Evolutionary conservation across 306 rosid species (phyloP), one percentile per base, ranked within the genome.

Genomic region (Mimosa bimucronata): DNA sequence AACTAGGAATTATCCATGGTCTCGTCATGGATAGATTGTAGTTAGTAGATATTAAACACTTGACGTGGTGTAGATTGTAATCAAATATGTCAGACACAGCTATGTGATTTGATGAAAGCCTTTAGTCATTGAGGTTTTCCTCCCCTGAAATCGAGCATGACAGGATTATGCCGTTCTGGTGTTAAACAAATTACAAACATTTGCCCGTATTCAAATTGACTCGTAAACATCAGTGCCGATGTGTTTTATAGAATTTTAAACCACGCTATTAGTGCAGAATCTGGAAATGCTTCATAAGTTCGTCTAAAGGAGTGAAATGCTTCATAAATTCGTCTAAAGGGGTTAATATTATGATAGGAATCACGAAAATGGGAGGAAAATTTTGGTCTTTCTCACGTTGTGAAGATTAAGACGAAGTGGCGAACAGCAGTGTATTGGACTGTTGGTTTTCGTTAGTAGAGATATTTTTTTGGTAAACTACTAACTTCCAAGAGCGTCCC

Each of bases 21-120:
- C 40, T 45, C 30, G 72, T 44, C 57, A 67, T 68, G 42, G 52
- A 74, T 65, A 30, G 29, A 21, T 64, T 50, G 69, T 72, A 15
- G 71, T 23, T 65, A 60, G 45, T 31, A 34, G 71, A 44, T n/a
- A 23, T 55, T 37, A 40, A 16, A 64, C 42, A 0, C n/a, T 14
- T 28, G 0, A 61, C 67, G 7, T 61, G 19, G 3, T 6, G 67
- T 28, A 28, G 67, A 28, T 28, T 28, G 4, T 61, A 28, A 34
- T 26, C 29, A 28, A 28, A 29, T 8, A 5, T 61, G 38, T 61
- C 67, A 61, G 67, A 61, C 38, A 60, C 38, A 28, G 38, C 9
- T 28, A 2, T 11, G 8, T 26, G 38, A 61, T 28, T 28, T 61
- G 66, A 26, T 23, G 37, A 28, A 60, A 26, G 18, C 37, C 66